Percentiles rank a stretch among this genome's conserved stretches.
Evolutionary conservation across 2,329 filamentous ascomycete genomes (phyloP).

Genomic region (Cryoendolithus antarcticus): DNA sequence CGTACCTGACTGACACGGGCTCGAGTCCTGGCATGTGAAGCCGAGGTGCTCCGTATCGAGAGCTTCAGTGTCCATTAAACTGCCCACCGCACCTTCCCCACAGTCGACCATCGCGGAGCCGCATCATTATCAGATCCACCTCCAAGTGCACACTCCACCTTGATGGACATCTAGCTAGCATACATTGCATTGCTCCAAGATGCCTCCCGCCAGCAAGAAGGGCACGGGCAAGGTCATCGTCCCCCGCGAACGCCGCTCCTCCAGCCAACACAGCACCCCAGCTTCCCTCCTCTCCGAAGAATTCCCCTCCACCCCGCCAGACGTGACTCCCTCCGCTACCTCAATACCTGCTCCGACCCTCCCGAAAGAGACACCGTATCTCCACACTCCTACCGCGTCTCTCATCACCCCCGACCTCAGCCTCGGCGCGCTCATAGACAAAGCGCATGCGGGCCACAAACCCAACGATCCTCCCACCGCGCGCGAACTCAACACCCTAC

Average conservation of each 20-base stretch:
- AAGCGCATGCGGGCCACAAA: constrained; percentile 38
- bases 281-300: constrained; percentile 34
- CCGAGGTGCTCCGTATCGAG: neutral
- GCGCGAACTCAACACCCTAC: constrained; percentile 50
- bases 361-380: constrained; percentile 43
- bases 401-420: constrained; percentile 40
- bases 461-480: constrained; percentile 40
- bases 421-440: constrained; percentile 59
- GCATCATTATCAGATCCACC: too few species aligned
- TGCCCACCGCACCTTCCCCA: too few species aligned
- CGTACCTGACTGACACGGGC: constrained; percentile 1
- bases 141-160: too few species aligned
- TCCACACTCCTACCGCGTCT: constrained; percentile 47
- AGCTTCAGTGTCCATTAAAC: too few species aligned
- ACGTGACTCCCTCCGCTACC: constrained; percentile 51
- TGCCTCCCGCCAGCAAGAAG: constrained; percentile 19
- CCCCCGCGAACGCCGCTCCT: constrained; percentile 48
- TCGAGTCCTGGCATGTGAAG: constrained; percentile 1
- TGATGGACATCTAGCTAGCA: too few species aligned
- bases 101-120: too few species aligned
- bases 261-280: constrained; percentile 69
- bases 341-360: constrained; percentile 39
- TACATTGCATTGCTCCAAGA: neutral
- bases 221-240: constrained; percentile 12
- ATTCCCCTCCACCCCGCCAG: constrained; percentile 36